Conservation (phyloP, 768 basidiomycete genomes). For the Boletus speciosus region DNA sequence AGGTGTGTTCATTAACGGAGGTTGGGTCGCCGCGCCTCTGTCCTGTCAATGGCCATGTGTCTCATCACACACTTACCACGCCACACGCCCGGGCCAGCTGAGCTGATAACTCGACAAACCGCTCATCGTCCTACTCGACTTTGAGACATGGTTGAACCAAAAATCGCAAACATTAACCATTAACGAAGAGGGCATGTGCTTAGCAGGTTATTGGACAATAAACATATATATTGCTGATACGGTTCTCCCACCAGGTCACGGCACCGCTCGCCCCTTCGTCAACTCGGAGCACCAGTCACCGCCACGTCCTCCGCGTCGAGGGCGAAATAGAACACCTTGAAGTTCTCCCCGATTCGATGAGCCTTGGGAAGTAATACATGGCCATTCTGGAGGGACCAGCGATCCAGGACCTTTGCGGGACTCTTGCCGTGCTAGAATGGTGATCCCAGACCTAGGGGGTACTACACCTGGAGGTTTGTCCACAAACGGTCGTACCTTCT, state of each 20-base stretch:
- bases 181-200: not conserved
- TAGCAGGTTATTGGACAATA: not conserved
- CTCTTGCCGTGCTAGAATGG: conserved; percentile 26
- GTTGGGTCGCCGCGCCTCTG: not conserved
- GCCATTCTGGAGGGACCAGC: conserved; percentile 49
- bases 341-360: conserved; percentile 67
- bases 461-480: not conserved
- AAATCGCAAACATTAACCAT: not conserved
- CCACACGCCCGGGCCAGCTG: conserved; percentile 12
- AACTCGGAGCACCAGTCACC: conserved; percentile 50
- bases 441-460: not conserved
- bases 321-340: conserved; percentile 70
- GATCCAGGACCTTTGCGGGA: conserved; percentile 44
- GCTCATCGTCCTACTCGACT: not conserved
- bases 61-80: conserved; percentile 22
- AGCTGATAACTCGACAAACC: not conserved
- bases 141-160: not conserved
- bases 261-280: conserved; percentile 70
- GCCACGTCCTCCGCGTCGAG: conserved; percentile 61
- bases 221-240: not conserved
- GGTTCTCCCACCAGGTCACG: conserved; percentile 58
- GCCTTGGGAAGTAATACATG: conserved; percentile 65
- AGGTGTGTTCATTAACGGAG: conserved; percentile 21
- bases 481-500: conserved; percentile 43
- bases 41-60: not conserved